Evolutionary conservation across 164 flowering plant genomes (phyloP), one percentile per base, ranked within the genome.

Genomic region (Hamamelis virginiana): DNA sequence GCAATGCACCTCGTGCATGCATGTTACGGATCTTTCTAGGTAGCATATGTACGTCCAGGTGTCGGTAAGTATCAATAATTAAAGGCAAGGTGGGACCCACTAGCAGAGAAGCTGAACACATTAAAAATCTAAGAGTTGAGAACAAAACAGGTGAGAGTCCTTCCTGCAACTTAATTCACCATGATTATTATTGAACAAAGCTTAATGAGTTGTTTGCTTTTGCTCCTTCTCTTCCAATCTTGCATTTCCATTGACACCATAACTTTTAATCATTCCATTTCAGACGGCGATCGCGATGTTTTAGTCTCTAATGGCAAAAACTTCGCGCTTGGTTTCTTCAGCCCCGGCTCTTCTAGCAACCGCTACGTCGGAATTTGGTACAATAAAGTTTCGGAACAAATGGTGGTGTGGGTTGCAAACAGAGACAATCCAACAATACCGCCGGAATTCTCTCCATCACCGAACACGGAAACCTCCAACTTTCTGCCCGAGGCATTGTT

Each of bases 391-490:
- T 57, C 74, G 1, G 66, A 51, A 8, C 28, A 43, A 16, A 74
- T 78, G 0, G 59, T 78, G 16, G 80, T 84, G 11, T 88, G 92
- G 90, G 85, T 88, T 12, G 87, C 86, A 0, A 88, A 88, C 76
- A 72, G 87, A 67, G 78, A 79, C 22, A 8, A 41, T 12, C 93
- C 89, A 62, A 18, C 0, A 75, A 74, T 19, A 61, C 86, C 5
- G 75, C 86, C 0, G 86, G 88, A 10, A 52, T 77, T 11, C 43
- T 87, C 19, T 68, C 72, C 9, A 23, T 86, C 41, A 33, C 2
- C 21, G 27, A 23, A 1, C 28, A 27, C 1, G 81, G 85, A 4
- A 76, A 72, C 27, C 73, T 82, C 4, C 67, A 74, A 15, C 21
- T 82, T 16, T 45, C 67, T 18, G 28, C 51, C 12, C 53, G 1